These are phyloP conservation scores for Leucogyrophana mollusca DNA, from an alignment of 768 basidiomycete species.

Conservation along the genomic window DNA sequence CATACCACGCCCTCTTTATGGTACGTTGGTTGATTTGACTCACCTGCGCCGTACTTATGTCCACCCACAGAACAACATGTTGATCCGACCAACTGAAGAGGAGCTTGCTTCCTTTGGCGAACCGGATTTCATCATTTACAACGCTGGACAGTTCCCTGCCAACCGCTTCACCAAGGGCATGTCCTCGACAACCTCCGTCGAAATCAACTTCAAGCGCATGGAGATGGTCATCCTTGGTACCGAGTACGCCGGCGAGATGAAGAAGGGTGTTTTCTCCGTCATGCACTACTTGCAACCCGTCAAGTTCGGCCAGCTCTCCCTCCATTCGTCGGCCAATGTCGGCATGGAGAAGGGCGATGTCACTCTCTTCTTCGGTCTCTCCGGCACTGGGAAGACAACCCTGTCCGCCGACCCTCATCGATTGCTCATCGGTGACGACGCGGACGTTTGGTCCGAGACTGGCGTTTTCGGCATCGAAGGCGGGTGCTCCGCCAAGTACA, in stretches of 20 bases:
- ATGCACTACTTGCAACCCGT: slow-evolving; percentile 99
- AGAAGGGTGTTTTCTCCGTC: slow-evolving; percentile 99
- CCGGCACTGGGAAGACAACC: slow-evolving; percentile 98
- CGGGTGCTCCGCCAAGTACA: slow-evolving; percentile 97
- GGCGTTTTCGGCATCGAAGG: slow-evolving; percentile 99
- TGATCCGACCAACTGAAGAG: slow-evolving; percentile 95
- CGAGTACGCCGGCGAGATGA: slow-evolving; percentile 99
- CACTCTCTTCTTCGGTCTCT: slow-evolving; percentile 98
- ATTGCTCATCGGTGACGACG: slow-evolving; percentile 95
- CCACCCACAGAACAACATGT: slow-evolving; percentile 89
- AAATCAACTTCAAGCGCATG: slow-evolving; percentile 99
- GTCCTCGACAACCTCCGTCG: slow-evolving; percentile 98
- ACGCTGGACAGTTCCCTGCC: slow-evolving; percentile 99
- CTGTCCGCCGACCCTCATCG: slow-evolving; percentile 95
- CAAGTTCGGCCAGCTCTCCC: slow-evolving; percentile 96
- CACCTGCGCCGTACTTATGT: slow-evolving; percentile 8
- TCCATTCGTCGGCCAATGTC: slow-evolving; percentile 98
- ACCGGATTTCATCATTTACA: slow-evolving; percentile 99
- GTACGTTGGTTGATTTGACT: slow-evolving; percentile 43
- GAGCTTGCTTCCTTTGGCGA: slow-evolving; percentile 94
- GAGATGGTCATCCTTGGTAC: slow-evolving; percentile 99
- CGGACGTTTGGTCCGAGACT: slow-evolving; percentile 98
- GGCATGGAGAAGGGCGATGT: slow-evolving; percentile 88
- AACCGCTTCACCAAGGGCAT: slow-evolving; percentile 99
- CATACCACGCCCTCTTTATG: slow-evolving; percentile 99